Base-by-base conservation (phyloP, 2,329 filamentous ascomycete species). In the Incumbomyces lentus region DNA sequence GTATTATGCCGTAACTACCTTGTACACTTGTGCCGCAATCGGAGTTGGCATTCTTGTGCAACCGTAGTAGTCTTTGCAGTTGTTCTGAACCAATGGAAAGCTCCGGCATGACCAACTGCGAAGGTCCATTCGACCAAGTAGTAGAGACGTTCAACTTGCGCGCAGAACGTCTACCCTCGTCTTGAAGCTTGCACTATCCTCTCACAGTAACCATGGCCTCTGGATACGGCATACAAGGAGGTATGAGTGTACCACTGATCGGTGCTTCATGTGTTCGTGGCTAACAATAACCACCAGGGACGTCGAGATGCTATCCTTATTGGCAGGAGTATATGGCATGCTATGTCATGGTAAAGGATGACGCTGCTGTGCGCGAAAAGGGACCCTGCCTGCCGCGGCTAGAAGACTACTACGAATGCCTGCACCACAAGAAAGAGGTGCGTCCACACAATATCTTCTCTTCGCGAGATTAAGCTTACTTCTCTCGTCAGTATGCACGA, bases 341-440 rank as follows among this genome's bases (percentile, higher is more conserved):
- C 79, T 98, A 98, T 68, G 88, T 95, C 51, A 82, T 95, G 64
- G 96, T 96, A 73, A 87, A 87, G 47, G 78, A 76, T 55, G 73
- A 83, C 55, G 84, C 90, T 47, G 84, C 89, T 62, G 74, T 79
- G 57, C 78, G 80, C 13, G 86, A 86, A 58, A 92, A 89, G 73
- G 84, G 81, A 68, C 94, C 94, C 71, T 98, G 93, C 66, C 71
- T 76, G 14, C 82, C 85, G 13, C 78, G 81, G 3, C 74, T 96
- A 56, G 92, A 98, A 66, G 92, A 98, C 66, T 98, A 98, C 74
- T 94, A 95, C 66, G 92, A 98, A 73, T 98, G 93, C 69, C 72
- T 98, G 63, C 92, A 98, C 68, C 92, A 98, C 75, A 88, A 84
- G 75, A 98, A 98, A 74, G 92, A 98, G 86, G 92, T 96, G 62